phyloP scores from a whole-genome alignment of 345 rosid genomes.

The Murraya koenigii region DNA sequence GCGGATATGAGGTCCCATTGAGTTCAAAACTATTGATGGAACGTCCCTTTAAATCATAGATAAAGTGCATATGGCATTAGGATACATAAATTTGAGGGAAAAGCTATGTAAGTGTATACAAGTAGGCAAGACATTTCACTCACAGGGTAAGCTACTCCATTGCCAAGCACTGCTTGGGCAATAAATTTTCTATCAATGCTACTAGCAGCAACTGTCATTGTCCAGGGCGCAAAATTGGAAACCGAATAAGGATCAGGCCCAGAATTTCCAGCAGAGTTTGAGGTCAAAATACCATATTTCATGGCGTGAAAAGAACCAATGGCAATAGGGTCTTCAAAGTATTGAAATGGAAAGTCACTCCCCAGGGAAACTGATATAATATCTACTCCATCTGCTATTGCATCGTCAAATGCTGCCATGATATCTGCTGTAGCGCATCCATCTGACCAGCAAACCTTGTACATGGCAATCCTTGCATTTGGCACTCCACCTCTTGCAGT shows the following conservation, averaged over 20 bases:
- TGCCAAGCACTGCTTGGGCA: conserved; percentile 29
- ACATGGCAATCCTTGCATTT: conserved; percentile 21
- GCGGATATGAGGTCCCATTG: conserved; percentile 6
- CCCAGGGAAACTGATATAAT: conserved; percentile 31
- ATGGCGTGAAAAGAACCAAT: conserved; percentile 30
- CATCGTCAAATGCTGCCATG: conserved; percentile 35
- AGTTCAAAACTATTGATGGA: conserved; percentile 15
- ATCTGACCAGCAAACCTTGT: conserved; percentile 30
- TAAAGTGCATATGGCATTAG: not conserved
- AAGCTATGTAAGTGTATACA: not conserved
- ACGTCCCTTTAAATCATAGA: not conserved
- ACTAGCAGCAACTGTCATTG: conserved; percentile 32
- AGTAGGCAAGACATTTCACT: not conserved
- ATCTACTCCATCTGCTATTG: conserved; percentile 34
- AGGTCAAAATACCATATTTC: conserved; percentile 26
- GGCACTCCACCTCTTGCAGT: conserved; percentile 28
- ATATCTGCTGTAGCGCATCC: conserved; percentile 30
- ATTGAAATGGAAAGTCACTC: not conserved
- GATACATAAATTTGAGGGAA: not conserved
- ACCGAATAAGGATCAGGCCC: conserved; percentile 16
- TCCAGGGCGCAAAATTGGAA: conserved; percentile 32
- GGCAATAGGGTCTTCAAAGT: conserved; percentile 21
- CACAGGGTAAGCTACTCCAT: conserved; percentile 18
- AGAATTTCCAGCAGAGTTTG: conserved; percentile 26
- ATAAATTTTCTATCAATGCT: conserved; percentile 29